Conservation (phyloP, 345 rosid species). For the Schrenkiella parvula region DNA sequence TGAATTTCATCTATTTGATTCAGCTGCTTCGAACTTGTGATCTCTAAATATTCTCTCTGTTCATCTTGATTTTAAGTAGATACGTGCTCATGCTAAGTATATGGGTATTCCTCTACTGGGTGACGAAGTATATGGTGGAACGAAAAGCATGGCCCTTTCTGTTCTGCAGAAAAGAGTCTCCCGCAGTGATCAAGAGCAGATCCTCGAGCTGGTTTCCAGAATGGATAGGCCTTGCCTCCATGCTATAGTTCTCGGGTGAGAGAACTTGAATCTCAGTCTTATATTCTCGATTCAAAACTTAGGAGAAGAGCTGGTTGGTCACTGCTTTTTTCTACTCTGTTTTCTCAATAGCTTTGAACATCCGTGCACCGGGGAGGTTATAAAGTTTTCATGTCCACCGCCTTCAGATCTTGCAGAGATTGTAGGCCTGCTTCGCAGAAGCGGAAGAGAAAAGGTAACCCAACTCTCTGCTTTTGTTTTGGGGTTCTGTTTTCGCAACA, state of each 20-base stretch:
- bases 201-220: slow-evolving; percentile 47
- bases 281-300: neutral
- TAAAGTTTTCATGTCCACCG: slow-evolving; percentile 67
- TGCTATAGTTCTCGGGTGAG: slow-evolving; percentile 82
- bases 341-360: slow-evolving; percentile 55
- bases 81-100: slow-evolving; percentile 92
- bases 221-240: slow-evolving; percentile 93
- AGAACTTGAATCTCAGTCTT: slow-evolving; percentile 19
- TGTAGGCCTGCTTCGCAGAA: slow-evolving; percentile 50
- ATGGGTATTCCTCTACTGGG: slow-evolving; percentile 76
- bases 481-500: neutral
- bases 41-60: neutral
- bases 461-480: neutral
- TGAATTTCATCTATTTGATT: neutral
- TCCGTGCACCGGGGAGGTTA: slow-evolving; percentile 53
- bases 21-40: neutral
- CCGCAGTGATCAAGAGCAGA: slow-evolving; percentile 38
- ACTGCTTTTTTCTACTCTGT: neutral
- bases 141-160: slow-evolving; percentile 73
- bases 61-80: slow-evolving; percentile 42
- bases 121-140: slow-evolving; percentile 87
- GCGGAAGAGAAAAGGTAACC: slow-evolving; percentile 57
- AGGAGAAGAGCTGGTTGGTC: neutral
- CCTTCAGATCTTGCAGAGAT: slow-evolving; percentile 68
- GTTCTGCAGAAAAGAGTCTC: slow-evolving; percentile 55